These are phyloP conservation scores for Capsella bursapastoris DNA, from an alignment of 345 rosid species.

Conservation along the genomic window DNA sequence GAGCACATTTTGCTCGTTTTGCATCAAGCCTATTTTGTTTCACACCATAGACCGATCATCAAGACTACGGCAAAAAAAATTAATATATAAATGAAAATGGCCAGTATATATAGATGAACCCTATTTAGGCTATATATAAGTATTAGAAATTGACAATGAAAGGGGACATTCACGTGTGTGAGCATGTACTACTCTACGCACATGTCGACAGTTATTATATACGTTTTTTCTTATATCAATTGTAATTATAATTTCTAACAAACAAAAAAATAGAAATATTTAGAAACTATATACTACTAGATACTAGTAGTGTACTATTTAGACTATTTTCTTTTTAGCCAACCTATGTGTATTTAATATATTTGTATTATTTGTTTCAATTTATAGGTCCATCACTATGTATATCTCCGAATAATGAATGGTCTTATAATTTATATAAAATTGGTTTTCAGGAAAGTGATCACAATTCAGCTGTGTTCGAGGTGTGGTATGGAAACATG, in stretches of 20 bases:
- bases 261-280: not conserved
- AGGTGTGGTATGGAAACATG: not conserved
- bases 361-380: too few species aligned
- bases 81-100: not conserved
- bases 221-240: not conserved
- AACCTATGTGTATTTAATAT: too few species aligned
- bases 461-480: too few species aligned
- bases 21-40: constrained; percentile 16
- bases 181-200: constrained; percentile 27
- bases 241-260: not conserved
- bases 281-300: too few species aligned
- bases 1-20: constrained; percentile 47
- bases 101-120: not conserved
- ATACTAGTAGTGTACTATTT: too few species aligned
- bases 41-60: constrained; percentile 24
- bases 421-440: too few species aligned
- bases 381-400: too few species aligned
- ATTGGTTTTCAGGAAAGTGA: too few species aligned
- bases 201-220: constrained; percentile 24
- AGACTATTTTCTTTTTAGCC: too few species aligned
- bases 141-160: constrained; percentile 31
- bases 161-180: constrained; percentile 43
- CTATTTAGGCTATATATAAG: not conserved
- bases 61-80: not conserved
- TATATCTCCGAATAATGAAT: too few species aligned